These are phyloP conservation scores for Colletotrichum tropicicola DNA, from an alignment of 2,329 filamentous ascomycete genomes.

Conservation along the genomic window DNA sequence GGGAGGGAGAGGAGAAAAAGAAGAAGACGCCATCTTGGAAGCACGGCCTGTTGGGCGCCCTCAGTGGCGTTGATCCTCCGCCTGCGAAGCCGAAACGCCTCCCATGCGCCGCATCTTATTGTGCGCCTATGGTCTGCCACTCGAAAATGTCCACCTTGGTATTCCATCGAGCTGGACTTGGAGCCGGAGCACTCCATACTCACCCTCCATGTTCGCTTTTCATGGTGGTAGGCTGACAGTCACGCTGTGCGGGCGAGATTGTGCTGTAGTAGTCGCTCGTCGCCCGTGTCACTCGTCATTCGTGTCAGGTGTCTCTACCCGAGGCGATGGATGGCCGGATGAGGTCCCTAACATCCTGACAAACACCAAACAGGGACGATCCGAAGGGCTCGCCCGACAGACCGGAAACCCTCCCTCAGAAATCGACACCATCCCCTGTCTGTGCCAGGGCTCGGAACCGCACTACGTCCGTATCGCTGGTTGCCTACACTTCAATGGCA, in stretches of 20 bases:
- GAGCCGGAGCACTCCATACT: no score
- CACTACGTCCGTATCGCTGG: constrained; percentile 27
- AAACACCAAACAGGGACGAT: constrained; percentile 13
- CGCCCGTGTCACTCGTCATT: neutral
- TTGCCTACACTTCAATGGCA: constrained; percentile 25
- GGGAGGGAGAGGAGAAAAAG: no score
- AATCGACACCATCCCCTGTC: constrained; percentile 20
- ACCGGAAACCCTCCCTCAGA: constrained; percentile 15
- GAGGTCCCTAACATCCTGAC: constrained; percentile 2
- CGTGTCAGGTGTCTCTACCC: constrained; percentile 1
- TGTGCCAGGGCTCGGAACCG: constrained; percentile 22
- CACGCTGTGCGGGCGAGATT: neutral
- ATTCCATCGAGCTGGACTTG: no score
- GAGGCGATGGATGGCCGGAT: neutral
- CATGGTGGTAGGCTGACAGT: neutral
- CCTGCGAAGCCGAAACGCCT: constrained; percentile 28
- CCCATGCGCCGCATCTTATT: constrained; percentile 32
- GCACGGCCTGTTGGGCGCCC: constrained; percentile 18
- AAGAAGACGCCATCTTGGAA: constrained; percentile 7
- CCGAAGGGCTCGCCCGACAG: constrained; percentile 18
- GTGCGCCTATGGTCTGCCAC: constrained; percentile 1
- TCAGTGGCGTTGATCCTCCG: constrained; percentile 26
- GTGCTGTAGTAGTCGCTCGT: neutral
- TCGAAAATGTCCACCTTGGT: neutral
- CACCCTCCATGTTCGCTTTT: neutral